Base-by-base conservation (phyloP, 164 flowering plant species). In the Taxillus chinensis region DNA sequence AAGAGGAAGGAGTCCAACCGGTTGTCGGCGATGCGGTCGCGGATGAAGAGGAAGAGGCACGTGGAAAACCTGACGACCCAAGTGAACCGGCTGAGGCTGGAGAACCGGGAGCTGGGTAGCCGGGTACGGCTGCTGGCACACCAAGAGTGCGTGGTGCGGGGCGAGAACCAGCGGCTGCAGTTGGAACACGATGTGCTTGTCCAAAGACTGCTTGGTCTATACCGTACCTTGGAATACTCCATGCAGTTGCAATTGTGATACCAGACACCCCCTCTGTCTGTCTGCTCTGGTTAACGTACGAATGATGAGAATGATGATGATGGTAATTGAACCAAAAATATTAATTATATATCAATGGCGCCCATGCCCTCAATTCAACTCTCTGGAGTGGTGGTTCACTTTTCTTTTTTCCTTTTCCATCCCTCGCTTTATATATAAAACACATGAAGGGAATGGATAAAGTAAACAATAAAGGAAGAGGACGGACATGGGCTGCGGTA, bases 11-110 rank as follows among this genome's bases (percentile, higher is more conserved):
- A 58, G 39, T 79, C 83, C 14, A 82, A 82, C 80, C 73, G 82
- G 65, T 80, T 75, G 63, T 79, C 86, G 12, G 86, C 86, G 8
- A 66, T 76, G 64, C 71, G 83, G 67, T 78, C 80, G 45, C 69
- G 83, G 17, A 65, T 52, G 80, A 42, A 81, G 55, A 82, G 76
- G 76, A 82, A 82, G 76, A 64, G 51, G 66, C 77, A 74, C 16
- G 42, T 75, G 45, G 86, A 77, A 65, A 53, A 78, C 51, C 70
- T 79, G n/a, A 70, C 75, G 38, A 53, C 54, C 7, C 54, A 79
- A 37, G 41, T 66, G 68, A 74, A 74, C 76, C 73, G 61, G 71
- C 71, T 79, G 52, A 53, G 9, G 27, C 3, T 55, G 0, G 69
- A 68, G 73, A 82, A 79, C 76, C 75, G 59, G 67, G 68, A 68